phyloP scores from a whole-genome alignment of 129 eudicot genomes.

The Deinandra increscens region DNA sequence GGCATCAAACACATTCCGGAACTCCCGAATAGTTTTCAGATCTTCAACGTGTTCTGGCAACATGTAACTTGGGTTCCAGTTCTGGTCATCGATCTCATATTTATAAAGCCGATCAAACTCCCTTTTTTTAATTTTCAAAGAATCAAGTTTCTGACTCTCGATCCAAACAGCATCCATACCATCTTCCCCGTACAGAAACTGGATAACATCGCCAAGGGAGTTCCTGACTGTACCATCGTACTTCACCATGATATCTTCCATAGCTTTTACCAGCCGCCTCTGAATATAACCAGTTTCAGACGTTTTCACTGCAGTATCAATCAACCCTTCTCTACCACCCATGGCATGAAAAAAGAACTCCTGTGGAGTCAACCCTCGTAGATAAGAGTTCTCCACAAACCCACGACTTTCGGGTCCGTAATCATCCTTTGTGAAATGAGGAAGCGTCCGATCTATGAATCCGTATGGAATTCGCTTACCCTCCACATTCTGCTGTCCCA shows the following conservation, averaged over 20 bases:
- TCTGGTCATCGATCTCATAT: slow-evolving; percentile 71
- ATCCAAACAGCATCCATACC: slow-evolving; percentile 99
- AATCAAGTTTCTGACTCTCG: slow-evolving; percentile 81
- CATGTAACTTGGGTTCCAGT: slow-evolving; percentile 92
- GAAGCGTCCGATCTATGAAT: slow-evolving; percentile 81
- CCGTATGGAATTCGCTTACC: slow-evolving; percentile 96
- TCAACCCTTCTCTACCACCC: slow-evolving; percentile 99
- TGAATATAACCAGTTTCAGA: slow-evolving; percentile 98
- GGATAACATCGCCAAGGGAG: slow-evolving; percentile 93
- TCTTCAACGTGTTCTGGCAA: slow-evolving; percentile 80
- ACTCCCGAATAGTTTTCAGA: slow-evolving; percentile 77
- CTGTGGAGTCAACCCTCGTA: slow-evolving; percentile 91
- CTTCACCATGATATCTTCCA: slow-evolving; percentile 99
- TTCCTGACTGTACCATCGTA: slow-evolving; percentile 96
- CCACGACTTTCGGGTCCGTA: slow-evolving; percentile 98
- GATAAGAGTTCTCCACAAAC: slow-evolving; percentile 93
- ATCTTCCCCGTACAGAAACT: slow-evolving; percentile 98
- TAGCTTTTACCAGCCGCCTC: slow-evolving; percentile 88
- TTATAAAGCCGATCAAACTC: slow-evolving; percentile 59
- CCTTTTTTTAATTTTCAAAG: slow-evolving; percentile 66
- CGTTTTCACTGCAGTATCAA: slow-evolving; percentile 96
- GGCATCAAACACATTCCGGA: slow-evolving; percentile 91
- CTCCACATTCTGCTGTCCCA: slow-evolving; percentile 99
- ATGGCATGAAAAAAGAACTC: slow-evolving; percentile 97
- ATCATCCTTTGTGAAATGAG: slow-evolving; percentile 94